A percentile compares a stretch with the other conserved stretches of the same genome.
phyloP scores from a whole-genome alignment of 768 basidiomycete species.

The Podaxis pistillaris region DNA sequence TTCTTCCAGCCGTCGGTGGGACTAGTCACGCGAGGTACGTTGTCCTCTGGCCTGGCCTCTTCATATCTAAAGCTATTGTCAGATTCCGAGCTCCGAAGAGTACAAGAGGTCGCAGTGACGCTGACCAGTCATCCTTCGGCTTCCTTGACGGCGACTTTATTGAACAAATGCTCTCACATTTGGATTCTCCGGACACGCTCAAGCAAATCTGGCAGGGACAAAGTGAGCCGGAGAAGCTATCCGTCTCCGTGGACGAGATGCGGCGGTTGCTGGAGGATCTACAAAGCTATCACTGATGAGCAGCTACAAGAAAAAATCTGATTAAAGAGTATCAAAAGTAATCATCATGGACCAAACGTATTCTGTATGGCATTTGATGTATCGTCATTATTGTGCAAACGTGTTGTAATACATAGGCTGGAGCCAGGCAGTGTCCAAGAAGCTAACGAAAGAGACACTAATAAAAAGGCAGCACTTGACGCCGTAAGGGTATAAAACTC shows the following conservation, averaged over 20 bases:
- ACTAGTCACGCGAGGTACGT: conserved; percentile 60
- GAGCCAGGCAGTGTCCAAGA: neutral
- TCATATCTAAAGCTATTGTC: neutral
- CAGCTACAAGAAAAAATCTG: neutral
- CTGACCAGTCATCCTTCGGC: conserved; percentile 56
- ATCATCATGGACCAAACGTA: conserved; percentile 11
- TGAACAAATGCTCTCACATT: conserved; percentile 56
- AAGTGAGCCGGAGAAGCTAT: conserved; percentile 57
- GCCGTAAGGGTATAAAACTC: neutral
- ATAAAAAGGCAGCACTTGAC: neutral
- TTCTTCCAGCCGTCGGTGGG: conserved; percentile 52
- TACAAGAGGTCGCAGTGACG: conserved; percentile 53
- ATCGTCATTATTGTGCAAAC: neutral
- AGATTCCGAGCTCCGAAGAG: conserved; percentile 75
- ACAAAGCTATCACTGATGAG: conserved; percentile 56
- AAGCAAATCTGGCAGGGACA: conserved; percentile 55
- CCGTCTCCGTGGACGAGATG: conserved; percentile 41
- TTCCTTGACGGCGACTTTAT: conserved; percentile 91
- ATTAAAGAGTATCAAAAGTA: neutral
- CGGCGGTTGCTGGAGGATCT: conserved; percentile 46
- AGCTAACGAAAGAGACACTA: neutral
- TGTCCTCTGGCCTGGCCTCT: conserved; percentile 1
- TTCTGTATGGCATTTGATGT: neutral
- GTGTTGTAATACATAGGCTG: neutral
- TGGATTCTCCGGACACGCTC: conserved; percentile 38